phyloP scores from a whole-genome alignment of 1,139 yeast genomes.

The Arxiozyma slooffiae region DNA sequence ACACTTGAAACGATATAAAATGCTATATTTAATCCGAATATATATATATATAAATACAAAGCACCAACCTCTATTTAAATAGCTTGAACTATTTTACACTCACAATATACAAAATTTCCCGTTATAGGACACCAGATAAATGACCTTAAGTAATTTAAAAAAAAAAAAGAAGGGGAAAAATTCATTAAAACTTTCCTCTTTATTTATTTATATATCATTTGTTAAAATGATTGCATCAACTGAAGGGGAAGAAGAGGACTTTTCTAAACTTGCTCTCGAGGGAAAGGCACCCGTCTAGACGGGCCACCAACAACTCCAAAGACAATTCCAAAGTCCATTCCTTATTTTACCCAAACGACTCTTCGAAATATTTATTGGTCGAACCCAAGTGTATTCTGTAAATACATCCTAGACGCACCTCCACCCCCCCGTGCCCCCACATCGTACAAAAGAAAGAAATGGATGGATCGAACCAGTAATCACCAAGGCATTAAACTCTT shows the following conservation, averaged over 20 bases:
- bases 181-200: too few species aligned
- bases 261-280: slow-evolving; percentile 50
- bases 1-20: too few species aligned
- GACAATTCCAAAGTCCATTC: slow-evolving; percentile 43
- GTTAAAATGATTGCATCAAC: neutral
- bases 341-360: slow-evolving; percentile 47
- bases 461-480: slow-evolving; percentile 50
- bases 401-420: slow-evolving; percentile 63
- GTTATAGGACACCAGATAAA: neutral
- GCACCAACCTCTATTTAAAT: too few species aligned
- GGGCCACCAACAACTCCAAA: slow-evolving; percentile 67
- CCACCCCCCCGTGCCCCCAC: too few species aligned
- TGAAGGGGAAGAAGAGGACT: slow-evolving; percentile 50
- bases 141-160: neutral
- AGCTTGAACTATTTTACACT: too few species aligned
- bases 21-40: too few species aligned
- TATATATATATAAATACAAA: too few species aligned
- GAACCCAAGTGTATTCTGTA: slow-evolving; percentile 45
- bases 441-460: too few species aligned
- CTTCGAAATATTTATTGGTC: slow-evolving; percentile 44
- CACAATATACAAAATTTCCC: neutral
- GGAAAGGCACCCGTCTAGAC: slow-evolving; percentile 70
- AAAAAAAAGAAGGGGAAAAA: slow-evolving; percentile 3
- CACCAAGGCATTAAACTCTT: slow-evolving; percentile 64
- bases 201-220: neutral